Conservation (phyloP, 176 grass and related monocot species). For the Alopecurus myosuroides region DNA sequence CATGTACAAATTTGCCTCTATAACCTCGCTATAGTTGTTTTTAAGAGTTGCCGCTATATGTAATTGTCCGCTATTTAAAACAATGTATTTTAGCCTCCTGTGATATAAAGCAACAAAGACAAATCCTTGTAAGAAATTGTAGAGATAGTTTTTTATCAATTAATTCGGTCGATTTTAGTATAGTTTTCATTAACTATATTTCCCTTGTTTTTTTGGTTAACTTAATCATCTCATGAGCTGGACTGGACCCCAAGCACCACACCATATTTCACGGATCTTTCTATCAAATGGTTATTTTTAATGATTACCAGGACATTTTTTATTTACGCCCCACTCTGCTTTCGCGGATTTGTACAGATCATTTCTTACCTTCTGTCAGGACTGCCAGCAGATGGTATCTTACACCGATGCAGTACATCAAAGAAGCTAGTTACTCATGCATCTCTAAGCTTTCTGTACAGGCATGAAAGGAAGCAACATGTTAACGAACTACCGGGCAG, state of each 20-base stretch:
- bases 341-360: conserved; percentile 9
- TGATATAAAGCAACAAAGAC: neutral
- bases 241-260: neutral
- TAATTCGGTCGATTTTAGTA: neutral
- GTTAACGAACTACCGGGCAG: neutral
- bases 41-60: too few species aligned
- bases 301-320: neutral
- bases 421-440: neutral
- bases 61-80: too few species aligned
- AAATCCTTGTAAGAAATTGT: neutral
- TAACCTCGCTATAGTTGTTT: too few species aligned
- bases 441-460: conserved; percentile 2
- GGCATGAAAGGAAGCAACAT: neutral
- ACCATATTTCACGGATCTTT: neutral
- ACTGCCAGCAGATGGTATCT: neutral
- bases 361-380: neutral
- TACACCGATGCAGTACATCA: neutral
- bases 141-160: conserved; percentile 1
- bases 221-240: neutral
- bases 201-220: neutral
- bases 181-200: neutral
- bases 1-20: too few species aligned
- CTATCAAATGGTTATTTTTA: neutral
- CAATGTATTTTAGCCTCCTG: too few species aligned
- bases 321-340: neutral